Conservation (phyloP, 148 eudicot species). For the Simmondsia chinensis region DNA sequence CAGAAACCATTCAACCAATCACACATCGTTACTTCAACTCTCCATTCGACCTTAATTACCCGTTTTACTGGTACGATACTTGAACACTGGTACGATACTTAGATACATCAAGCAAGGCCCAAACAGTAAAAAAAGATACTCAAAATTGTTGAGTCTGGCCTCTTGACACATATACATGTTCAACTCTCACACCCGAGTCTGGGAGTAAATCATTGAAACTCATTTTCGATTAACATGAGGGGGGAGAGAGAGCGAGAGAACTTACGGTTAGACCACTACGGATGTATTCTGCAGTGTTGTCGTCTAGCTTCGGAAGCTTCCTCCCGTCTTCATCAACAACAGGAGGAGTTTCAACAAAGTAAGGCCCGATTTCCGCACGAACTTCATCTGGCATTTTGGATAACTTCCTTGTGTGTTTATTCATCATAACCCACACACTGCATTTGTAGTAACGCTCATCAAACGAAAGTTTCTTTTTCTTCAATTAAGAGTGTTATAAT, state of each 20-base stretch:
- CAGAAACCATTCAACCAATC: no score
- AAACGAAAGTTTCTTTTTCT: background rate
- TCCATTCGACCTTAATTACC: no score
- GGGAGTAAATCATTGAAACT: no score
- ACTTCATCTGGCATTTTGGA: conserved; percentile 94
- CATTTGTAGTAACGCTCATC: conserved; percentile 1
- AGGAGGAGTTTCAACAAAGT: conserved; percentile 79
- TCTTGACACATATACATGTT: no score
- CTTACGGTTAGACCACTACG: conserved; percentile 75
- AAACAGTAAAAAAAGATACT: background rate
- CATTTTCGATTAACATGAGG: background rate
- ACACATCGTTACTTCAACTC: no score
- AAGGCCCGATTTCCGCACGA: conserved; percentile 63
- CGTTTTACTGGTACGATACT: no score
- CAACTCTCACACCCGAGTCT: no score
- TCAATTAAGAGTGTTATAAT: background rate
- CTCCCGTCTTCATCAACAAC: conserved; percentile 66
- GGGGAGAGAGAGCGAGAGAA: background rate
- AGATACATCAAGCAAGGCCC: background rate
- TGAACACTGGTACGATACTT: no score
- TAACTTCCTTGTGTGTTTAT: conserved; percentile 74
- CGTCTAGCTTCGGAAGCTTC: conserved; percentile 81
- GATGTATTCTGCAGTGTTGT: conserved; percentile 52
- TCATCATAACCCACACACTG: conserved; percentile 99
- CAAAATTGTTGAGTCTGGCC: no score